Conservation (phyloP, 225 moss, liverwort and hornwort genomes). For the Marchantia polymorpha region DNA sequence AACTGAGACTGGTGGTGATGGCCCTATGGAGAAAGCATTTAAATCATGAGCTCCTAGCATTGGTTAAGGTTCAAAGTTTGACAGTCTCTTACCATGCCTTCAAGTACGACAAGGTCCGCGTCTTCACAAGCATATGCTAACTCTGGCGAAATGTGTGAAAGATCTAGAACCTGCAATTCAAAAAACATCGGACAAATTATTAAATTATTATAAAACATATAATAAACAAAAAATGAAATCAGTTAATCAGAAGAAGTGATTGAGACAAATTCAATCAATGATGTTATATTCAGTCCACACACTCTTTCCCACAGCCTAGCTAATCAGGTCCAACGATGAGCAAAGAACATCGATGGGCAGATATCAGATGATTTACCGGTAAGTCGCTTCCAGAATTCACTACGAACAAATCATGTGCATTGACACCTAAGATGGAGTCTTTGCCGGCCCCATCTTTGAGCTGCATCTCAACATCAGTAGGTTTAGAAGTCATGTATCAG, state of each 20-base stretch:
- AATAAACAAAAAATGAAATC: not conserved
- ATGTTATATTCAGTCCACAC: not conserved
- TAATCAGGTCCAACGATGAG: not conserved
- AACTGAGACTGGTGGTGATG: not conserved
- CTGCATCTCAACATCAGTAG: conserved; percentile 34
- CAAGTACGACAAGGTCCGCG: conserved; percentile 75
- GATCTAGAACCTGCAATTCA: conserved; percentile 60
- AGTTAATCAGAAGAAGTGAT: not conserved
- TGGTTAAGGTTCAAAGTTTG: not conserved
- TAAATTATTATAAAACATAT: not conserved
- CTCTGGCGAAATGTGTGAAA: conserved; percentile 63
- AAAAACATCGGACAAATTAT: not conserved
- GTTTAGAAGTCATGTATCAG: not conserved
- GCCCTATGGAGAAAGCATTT: not conserved
- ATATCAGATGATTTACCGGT: conserved; percentile 45
- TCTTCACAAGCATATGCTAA: conserved; percentile 69
- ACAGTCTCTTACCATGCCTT: conserved; percentile 64
- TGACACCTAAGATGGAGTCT: conserved; percentile 67
- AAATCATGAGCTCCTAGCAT: not conserved
- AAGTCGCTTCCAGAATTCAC: conserved; percentile 93
- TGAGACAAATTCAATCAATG: not conserved
- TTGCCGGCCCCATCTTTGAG: conserved; percentile 53
- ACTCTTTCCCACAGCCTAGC: not conserved
- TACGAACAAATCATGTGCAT: conserved; percentile 70
- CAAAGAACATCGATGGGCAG: not conserved